Evolutionary conservation across 768 basidiomycete genomes (phyloP).

Genomic region (Sarcodon aspratus): DNA sequence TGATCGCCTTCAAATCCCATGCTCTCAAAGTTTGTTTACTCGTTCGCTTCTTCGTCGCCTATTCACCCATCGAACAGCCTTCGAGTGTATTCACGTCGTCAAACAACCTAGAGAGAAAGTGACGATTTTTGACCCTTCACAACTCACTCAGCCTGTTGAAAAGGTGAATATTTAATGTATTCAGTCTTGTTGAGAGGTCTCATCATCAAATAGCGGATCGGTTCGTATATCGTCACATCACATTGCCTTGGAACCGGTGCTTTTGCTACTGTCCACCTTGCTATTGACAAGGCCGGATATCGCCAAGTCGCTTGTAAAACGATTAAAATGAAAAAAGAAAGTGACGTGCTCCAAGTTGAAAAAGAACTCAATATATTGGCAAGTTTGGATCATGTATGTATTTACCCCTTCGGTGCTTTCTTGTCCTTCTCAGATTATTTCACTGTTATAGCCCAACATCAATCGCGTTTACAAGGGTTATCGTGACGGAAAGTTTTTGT

Average conservation of each 20-base stretch:
- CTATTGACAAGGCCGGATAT: slow-evolving; percentile 48
- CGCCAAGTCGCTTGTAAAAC: slow-evolving; percentile 81
- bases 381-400: slow-evolving; percentile 56
- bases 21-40: slow-evolving; percentile 39
- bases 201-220: slow-evolving; percentile 29
- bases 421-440: background rate
- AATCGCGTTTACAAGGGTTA: slow-evolving; percentile 64
- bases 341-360: slow-evolving; percentile 51
- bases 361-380: slow-evolving; percentile 72
- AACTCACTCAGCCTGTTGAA: slow-evolving; percentile 37
- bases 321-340: slow-evolving; percentile 51
- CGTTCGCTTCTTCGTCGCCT: background rate
- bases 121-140: slow-evolving; percentile 51
- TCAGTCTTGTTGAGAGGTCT: background rate
- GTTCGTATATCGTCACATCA: slow-evolving; percentile 61
- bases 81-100: slow-evolving; percentile 52
- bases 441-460: slow-evolving; percentile 54
- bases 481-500: slow-evolving; percentile 15
- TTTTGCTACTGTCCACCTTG: slow-evolving; percentile 75
- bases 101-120: slow-evolving; percentile 40
- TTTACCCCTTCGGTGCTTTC: too few relatives aligned
- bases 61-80: slow-evolving; percentile 28
- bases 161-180: slow-evolving; percentile 29
- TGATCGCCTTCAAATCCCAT: slow-evolving; percentile 56
- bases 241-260: slow-evolving; percentile 74